Conservation (phyloP, 2,329 filamentous ascomycete genomes). For the Phaeosphaeria sp. region DNA sequence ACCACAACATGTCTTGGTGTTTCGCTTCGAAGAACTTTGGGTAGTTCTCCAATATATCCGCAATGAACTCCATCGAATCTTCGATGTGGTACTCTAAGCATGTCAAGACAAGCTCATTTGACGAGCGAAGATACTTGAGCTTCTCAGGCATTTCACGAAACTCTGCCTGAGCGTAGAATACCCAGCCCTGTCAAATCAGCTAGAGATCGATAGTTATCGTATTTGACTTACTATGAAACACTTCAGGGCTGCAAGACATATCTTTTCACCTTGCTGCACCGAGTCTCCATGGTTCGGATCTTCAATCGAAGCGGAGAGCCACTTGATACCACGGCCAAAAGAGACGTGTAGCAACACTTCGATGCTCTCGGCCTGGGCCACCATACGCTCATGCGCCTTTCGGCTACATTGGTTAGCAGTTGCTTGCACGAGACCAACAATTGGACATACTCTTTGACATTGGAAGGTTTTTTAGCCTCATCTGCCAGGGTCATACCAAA, state of each 20-base stretch:
- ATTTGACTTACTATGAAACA: slow-evolving; percentile 40
- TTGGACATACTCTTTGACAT: slow-evolving; percentile 55
- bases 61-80: slow-evolving; percentile 47
- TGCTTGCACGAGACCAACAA: neutral
- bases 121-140: slow-evolving; percentile 64
- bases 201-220: neutral
- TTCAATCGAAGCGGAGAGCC: slow-evolving; percentile 33
- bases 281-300: slow-evolving; percentile 29
- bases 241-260: slow-evolving; percentile 42
- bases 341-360: slow-evolving; percentile 56
- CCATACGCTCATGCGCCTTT: slow-evolving; percentile 60
- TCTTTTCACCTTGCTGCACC: slow-evolving; percentile 38
- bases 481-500: slow-evolving; percentile 70
- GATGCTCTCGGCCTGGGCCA: slow-evolving; percentile 60
- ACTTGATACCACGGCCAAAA: slow-evolving; percentile 45
- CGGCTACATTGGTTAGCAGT: slow-evolving; percentile 31
- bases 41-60: slow-evolving; percentile 45
- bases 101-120: slow-evolving; percentile 67
- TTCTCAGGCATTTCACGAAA: slow-evolving; percentile 65
- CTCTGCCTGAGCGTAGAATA: slow-evolving; percentile 73
- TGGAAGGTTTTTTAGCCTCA: slow-evolving; percentile 73
- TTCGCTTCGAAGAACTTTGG: slow-evolving; percentile 43
- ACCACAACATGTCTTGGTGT: slow-evolving; percentile 43
- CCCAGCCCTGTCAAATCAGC: slow-evolving; percentile 67
- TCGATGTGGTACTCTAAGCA: slow-evolving; percentile 65